Base-by-base conservation (phyloP, 192 early-diverging fungal species). In the Dimargaris verticillata region DNA sequence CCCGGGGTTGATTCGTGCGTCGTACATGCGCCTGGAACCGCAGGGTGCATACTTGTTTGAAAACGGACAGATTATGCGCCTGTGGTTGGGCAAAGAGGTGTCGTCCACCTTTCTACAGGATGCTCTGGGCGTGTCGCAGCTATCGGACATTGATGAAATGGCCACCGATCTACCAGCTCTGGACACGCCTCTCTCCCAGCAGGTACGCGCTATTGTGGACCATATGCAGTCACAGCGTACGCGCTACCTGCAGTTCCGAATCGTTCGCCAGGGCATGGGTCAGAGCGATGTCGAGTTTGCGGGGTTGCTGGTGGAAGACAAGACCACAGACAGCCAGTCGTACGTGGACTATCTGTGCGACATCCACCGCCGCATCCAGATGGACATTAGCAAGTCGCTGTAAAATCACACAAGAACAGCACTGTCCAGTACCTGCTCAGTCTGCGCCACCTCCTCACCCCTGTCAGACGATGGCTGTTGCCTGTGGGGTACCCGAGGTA, bases 261-360 rank as follows among this genome's bases (percentile, higher is more conserved):
- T 98, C 61, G 81, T 89, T 15, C 83, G 95, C 44, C 91, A 95
- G 63, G 82, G 84, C 38, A 64, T 88, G 64, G 95, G 95, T 64
- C 77, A 81, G 61, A 58, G 75, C 5, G 95, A 98, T 65, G 68
- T 81, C 12, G 84, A 88, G 60, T 91, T 95, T 70, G 74, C 77
- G 13, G 77, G 81, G 26, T 65, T 83, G 61, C 68, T 98, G 62
- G 70, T 84, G 15, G 95, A 98, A 72, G 95, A 98, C 72, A 83
- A 87, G 66, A 89, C 87, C 64, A 80, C 83, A 50, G 91, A 88
- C 50, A 80, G 80, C 55, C 83, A 90, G 85, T 83, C 81, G 13
- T 98, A 98, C 70, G 91, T 96, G 9, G 95, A 98, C 64, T 95
- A 84, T 62, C 68, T 98, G 26, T 88, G 87, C 51, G 68, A 79